Percentiles rank a stretch among this genome's conserved stretches.
phyloP scores from a whole-genome alignment of 805 yeast genomes.

The Teunomyces stri region DNA sequence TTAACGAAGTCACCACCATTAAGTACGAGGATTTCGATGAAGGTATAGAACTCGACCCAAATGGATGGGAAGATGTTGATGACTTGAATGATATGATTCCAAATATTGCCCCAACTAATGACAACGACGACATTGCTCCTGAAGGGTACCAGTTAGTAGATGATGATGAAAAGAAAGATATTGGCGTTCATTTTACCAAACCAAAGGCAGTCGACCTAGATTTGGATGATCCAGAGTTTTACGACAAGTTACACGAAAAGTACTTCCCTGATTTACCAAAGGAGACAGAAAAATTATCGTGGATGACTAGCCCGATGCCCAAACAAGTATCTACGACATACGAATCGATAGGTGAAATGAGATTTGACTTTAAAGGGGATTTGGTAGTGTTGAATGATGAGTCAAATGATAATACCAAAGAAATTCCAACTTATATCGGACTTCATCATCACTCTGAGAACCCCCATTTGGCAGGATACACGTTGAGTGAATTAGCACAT shows the following conservation, averaged over 20 bases:
- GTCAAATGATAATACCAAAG: conserved; percentile 12
- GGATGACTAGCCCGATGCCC: conserved; percentile 80
- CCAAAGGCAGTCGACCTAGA: conserved; percentile 50
- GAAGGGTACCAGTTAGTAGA: conserved; percentile 38
- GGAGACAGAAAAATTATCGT: conserved; percentile 76
- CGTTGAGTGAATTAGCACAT: conserved; percentile 77
- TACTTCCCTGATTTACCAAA: conserved; percentile 88
- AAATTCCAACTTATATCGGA: conserved; percentile 58
- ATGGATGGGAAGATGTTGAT: conserved; percentile 51
- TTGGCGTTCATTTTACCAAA: conserved; percentile 64
- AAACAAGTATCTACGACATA: conserved; percentile 39
- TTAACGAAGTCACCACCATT: conserved; percentile 29
- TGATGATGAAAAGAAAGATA: conserved; percentile 40
- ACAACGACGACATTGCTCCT: conserved; percentile 29
- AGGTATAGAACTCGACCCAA: conserved; percentile 24
- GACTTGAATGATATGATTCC: conserved; percentile 54
- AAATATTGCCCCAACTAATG: conserved; percentile 26
- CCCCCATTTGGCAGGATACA: conserved; percentile 91
- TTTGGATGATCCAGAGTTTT: conserved; percentile 74
- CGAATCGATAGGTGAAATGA: conserved; percentile 60
- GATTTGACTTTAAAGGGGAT: conserved; percentile 88
- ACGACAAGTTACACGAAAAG: conserved; percentile 74
- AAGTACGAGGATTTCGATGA: conserved; percentile 28
- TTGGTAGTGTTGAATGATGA: conserved; percentile 51
- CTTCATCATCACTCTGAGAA: conserved; percentile 89